phyloP scores from a whole-genome alignment of 345 rosid species.

The Populus alba region DNA sequence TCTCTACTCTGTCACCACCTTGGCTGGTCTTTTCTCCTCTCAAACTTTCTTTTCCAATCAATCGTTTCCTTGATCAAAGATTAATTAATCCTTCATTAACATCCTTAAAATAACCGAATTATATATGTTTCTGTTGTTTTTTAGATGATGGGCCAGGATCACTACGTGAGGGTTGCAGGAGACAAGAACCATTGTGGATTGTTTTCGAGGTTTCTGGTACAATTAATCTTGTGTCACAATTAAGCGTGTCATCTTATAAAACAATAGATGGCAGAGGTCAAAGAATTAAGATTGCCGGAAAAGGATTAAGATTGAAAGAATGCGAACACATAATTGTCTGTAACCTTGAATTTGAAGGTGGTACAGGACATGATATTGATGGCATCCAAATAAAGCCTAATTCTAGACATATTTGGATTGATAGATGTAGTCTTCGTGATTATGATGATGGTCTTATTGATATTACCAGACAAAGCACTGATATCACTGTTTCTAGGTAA shows the following conservation, averaged over 20 bases:
- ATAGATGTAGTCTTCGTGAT: constrained; percentile 84
- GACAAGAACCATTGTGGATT: constrained; percentile 82
- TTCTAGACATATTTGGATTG: constrained; percentile 83
- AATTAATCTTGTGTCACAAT: constrained; percentile 55
- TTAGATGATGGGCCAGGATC: constrained; percentile 93
- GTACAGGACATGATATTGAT: constrained; percentile 80
- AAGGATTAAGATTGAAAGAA: constrained; percentile 79
- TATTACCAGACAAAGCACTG: constrained; percentile 89
- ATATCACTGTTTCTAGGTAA: constrained; percentile 84
- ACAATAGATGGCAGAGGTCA: constrained; percentile 98
- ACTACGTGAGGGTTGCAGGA: constrained; percentile 72
- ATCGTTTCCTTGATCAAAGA: not conserved
- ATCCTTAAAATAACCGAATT: not conserved
- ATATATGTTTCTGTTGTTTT: not conserved
- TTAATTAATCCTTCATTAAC: not conserved
- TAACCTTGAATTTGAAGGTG: constrained; percentile 85
- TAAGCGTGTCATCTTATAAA: constrained; percentile 76
- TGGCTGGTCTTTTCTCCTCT: constrained; percentile 44
- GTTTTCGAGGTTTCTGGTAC: constrained; percentile 82
- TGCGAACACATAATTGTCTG: constrained; percentile 81
- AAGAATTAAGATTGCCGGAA: constrained; percentile 70
- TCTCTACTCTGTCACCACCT: constrained; percentile 60
- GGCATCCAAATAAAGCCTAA: constrained; percentile 93
- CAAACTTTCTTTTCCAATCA: not conserved
- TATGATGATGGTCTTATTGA: constrained; percentile 90